A percentile compares a stretch with the other conserved stretches of the same genome.
Evolutionary conservation across 2,329 filamentous ascomycete species (phyloP).

Genomic region (Lasiodiplodia sp.): DNA sequence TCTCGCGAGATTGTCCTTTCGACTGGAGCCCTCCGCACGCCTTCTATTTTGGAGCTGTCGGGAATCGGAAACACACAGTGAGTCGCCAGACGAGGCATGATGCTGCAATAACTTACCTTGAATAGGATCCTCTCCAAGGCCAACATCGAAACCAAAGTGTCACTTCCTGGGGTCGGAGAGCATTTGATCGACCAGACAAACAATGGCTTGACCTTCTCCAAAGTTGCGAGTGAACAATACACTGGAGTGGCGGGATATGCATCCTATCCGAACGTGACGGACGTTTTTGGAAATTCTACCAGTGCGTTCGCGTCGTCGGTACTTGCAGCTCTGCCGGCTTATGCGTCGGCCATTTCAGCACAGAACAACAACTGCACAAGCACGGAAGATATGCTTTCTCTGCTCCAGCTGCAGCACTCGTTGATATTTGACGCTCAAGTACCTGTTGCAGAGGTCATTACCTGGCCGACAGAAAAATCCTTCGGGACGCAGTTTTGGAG

Average conservation of each 20-base stretch:
- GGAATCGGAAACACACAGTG: conserved; percentile 34
- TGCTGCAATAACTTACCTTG: not conserved
- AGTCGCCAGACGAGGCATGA: not conserved
- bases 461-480: not conserved
- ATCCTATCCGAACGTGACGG: conserved; percentile 34
- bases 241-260: conserved; percentile 38
- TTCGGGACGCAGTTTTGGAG: conserved; percentile 19
- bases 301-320: conserved; percentile 34
- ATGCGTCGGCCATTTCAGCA: conserved; percentile 32
- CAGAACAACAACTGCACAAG: conserved; percentile 27
- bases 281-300: conserved; percentile 37
- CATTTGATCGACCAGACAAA: conserved; percentile 37
- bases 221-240: conserved; percentile 33
- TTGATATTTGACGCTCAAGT: conserved; percentile 51
- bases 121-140: conserved; percentile 30
- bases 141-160: conserved; percentile 19
- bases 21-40: conserved; percentile 33
- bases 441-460: conserved; percentile 41
- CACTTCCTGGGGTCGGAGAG: conserved; percentile 36
- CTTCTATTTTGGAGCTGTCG: conserved; percentile 33
- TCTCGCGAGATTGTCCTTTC: conserved; percentile 35
- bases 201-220: conserved; percentile 29
- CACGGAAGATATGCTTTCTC: conserved; percentile 27
- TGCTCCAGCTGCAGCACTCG: conserved; percentile 40
- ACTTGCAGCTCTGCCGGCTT: conserved; percentile 33